Conservation (phyloP, 2,329 filamentous ascomycete genomes). For the Fusarium sp. region DNA sequence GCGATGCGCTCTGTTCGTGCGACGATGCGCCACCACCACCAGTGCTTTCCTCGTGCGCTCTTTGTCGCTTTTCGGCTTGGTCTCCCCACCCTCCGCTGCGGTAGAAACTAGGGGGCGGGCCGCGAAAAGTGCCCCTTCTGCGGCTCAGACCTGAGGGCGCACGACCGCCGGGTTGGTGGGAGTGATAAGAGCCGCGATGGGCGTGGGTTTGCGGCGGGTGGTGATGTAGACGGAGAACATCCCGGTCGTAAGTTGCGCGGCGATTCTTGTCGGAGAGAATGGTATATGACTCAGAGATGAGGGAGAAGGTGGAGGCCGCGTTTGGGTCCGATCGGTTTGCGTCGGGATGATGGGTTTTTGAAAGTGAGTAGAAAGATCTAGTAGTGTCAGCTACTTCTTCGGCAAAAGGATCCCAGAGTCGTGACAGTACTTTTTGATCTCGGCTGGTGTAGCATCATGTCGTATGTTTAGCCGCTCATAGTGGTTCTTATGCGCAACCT, state of each 20-base stretch:
- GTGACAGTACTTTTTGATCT: conserved; percentile 82
- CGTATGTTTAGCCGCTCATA: conserved; percentile 86
- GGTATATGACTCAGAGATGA: conserved; percentile 86
- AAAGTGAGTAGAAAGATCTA: conserved; percentile 88
- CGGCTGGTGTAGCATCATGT: conserved; percentile 74
- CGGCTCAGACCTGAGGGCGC: conserved; percentile 85
- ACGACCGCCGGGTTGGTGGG: conserved; percentile 78
- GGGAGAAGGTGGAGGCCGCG: conserved; percentile 81
- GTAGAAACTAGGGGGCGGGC: conserved; percentile 92
- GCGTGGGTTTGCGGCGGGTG: conserved; percentile 50
- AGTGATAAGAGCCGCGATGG: conserved; percentile 66
- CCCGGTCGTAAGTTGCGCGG: conserved; percentile 84
- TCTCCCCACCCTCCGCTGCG: conserved; percentile 82
- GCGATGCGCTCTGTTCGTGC: conserved; percentile 27
- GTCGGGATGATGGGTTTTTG: conserved; percentile 93
- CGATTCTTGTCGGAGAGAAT: conserved; percentile 79
- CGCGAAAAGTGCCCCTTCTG: conserved; percentile 80
- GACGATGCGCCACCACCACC: conserved; percentile 47
- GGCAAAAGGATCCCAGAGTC: not conserved
- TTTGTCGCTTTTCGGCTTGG: conserved; percentile 69
- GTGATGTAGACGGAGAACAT: conserved; percentile 63
- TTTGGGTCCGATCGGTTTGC: conserved; percentile 81
- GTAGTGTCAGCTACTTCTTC: conserved; percentile 5
- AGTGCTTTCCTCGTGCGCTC: conserved; percentile 62
- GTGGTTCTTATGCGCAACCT: conserved; percentile 66